Percentiles rank a stretch among this genome's conserved stretches.
phyloP scores from a whole-genome alignment of 2,329 filamentous ascomycete genomes.

The Aspergillus unguis region DNA sequence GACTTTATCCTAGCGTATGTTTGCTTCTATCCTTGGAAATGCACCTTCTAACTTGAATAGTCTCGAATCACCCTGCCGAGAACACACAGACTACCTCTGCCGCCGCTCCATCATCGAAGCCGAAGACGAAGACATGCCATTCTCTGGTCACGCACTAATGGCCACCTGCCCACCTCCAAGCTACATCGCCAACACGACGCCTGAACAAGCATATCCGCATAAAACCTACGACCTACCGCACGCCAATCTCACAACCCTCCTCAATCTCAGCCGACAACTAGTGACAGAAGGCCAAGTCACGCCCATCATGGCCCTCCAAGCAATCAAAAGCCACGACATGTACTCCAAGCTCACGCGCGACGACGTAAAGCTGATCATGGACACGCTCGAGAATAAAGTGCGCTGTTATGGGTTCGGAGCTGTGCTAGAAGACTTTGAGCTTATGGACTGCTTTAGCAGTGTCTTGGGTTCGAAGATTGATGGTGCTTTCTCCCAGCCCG shows the following conservation, averaged over 20 bases:
- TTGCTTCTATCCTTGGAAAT: not conserved
- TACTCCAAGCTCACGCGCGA: constrained; percentile 62
- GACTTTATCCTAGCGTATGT: constrained; percentile 48
- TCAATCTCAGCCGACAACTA: constrained; percentile 78
- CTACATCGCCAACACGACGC: constrained; percentile 54
- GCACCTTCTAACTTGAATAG: constrained; percentile 29
- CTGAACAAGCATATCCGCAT: constrained; percentile 56
- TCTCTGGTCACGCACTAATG: constrained; percentile 91
- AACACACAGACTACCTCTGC: constrained; percentile 75
- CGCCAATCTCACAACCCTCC: constrained; percentile 72
- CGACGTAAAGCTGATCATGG: constrained; percentile 70
- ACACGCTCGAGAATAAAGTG: constrained; percentile 74
- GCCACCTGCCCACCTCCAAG: constrained; percentile 76
- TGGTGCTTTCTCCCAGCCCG: constrained; percentile 20
- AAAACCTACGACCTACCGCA: constrained; percentile 78
- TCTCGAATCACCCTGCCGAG: constrained; percentile 53
- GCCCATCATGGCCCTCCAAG: constrained; percentile 91
- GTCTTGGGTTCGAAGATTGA: constrained; percentile 53
- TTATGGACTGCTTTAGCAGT: constrained; percentile 69
- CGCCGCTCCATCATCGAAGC: constrained; percentile 63
- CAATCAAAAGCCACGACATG: constrained; percentile 69
- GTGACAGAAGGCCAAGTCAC: constrained; percentile 81
- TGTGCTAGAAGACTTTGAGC: constrained; percentile 65
- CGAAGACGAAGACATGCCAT: constrained; percentile 57
- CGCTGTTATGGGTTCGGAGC: constrained; percentile 84